Evolutionary conservation across 257 asterid genomes (phyloP).

Genomic region (Rhazya stricta): DNA sequence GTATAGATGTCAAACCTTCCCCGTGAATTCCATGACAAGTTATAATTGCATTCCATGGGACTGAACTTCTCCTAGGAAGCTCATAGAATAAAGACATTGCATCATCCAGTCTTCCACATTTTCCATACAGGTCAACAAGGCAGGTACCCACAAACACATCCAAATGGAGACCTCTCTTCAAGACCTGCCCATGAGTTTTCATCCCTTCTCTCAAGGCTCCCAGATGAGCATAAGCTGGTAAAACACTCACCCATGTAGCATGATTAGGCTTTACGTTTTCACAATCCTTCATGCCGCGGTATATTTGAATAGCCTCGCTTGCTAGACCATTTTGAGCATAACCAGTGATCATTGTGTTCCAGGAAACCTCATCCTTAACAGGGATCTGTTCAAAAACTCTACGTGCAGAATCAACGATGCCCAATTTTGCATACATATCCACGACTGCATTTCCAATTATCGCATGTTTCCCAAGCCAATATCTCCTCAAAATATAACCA

Average conservation of each 20-base stretch:
- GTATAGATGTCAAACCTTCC: constrained; percentile 48
- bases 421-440: constrained; percentile 87
- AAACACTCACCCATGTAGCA: constrained; percentile 68
- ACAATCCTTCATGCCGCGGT: constrained; percentile 39
- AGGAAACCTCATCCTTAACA: constrained; percentile 61
- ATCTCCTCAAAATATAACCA: constrained; percentile 53
- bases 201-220: constrained; percentile 73
- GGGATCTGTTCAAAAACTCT: constrained; percentile 51
- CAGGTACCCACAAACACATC: constrained; percentile 66
- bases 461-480: constrained; percentile 45
- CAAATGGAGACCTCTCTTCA: constrained; percentile 42
- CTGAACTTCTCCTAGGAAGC: constrained; percentile 38
- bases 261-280: constrained; percentile 40
- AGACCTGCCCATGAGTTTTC: constrained; percentile 51
- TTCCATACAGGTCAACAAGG: constrained; percentile 71
- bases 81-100: constrained; percentile 57
- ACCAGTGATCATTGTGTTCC: constrained; percentile 78
- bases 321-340: constrained; percentile 86
- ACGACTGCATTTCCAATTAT: constrained; percentile 65
- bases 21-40: constrained; percentile 80
- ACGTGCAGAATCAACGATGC: constrained; percentile 48
- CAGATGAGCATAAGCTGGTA: constrained; percentile 75
- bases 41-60: constrained; percentile 69
- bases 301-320: constrained; percentile 51
- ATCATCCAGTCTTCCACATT: constrained; percentile 62